Conservation (phyloP, 2,329 filamentous ascomycete genomes). For the Exophiala mesophila region DNA sequence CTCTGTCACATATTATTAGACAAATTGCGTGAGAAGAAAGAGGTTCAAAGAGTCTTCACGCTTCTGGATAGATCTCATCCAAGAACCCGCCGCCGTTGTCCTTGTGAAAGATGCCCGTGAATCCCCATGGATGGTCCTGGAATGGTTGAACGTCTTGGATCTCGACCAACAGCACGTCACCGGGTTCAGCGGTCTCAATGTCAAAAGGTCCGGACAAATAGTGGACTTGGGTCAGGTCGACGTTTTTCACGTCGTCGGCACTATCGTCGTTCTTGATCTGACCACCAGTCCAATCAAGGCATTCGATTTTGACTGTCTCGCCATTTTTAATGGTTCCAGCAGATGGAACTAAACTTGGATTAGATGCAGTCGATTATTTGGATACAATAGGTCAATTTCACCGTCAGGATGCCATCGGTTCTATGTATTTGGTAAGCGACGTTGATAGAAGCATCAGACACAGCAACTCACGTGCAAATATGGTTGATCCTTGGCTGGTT, state of each 20-base stretch:
- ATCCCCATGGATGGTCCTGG: constrained; percentile 81
- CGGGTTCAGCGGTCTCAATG: constrained; percentile 75
- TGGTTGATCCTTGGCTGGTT: constrained; percentile 64
- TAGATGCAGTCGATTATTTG: background rate
- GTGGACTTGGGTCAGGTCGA: constrained; percentile 79
- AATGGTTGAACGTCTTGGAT: constrained; percentile 92
- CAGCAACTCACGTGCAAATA: constrained; percentile 60
- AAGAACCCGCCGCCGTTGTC: constrained; percentile 84
- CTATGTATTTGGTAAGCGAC: too few relatives aligned
- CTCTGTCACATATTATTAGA: constrained; percentile 31
- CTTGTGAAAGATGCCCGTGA: constrained; percentile 75
- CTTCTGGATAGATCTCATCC: constrained; percentile 78
- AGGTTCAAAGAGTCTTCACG: constrained; percentile 44
- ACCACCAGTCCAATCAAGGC: constrained; percentile 71
- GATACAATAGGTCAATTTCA: constrained; percentile 37
- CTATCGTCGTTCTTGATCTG: constrained; percentile 86
- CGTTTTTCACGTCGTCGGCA: constrained; percentile 80
- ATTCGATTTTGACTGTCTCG: constrained; percentile 91
- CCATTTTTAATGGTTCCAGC: constrained; percentile 69
- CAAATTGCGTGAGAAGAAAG: background rate
- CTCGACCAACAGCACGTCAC: constrained; percentile 79
- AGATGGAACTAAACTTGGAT: constrained; percentile 58
- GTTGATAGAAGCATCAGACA: too few relatives aligned
- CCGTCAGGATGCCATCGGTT: constrained; percentile 93
- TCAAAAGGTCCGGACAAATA: constrained; percentile 89